These are phyloP conservation scores for Umbelopsis sp. DNA, from an alignment of 192 early-diverging fungal species.

Conservation along the genomic window DNA sequence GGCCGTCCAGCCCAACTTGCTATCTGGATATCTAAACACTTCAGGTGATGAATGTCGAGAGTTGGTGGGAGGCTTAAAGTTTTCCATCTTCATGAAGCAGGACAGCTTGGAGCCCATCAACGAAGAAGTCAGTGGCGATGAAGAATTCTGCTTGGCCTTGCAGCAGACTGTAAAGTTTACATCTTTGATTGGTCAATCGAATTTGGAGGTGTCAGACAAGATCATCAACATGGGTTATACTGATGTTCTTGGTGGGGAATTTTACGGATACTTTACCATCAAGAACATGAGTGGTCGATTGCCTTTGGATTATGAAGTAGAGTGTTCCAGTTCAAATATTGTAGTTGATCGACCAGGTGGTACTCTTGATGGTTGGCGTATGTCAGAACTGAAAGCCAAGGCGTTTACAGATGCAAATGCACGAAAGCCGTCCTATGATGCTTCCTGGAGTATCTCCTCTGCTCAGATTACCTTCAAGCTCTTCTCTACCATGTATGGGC, in stretches of 20 bases:
- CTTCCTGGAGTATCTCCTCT: constrained; percentile 35
- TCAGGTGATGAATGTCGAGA: constrained; percentile 57
- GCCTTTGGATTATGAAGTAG: constrained; percentile 68
- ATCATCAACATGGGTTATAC: constrained; percentile 72
- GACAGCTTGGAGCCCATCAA: constrained; percentile 16
- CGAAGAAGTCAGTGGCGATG: constrained; percentile 14
- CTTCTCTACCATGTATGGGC: constrained; percentile 56
- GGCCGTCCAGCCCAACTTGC: constrained; percentile 72
- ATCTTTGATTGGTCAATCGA: constrained; percentile 80
- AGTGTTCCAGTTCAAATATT: constrained; percentile 54
- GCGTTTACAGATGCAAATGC: constrained; percentile 20
- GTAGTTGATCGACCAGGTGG: constrained; percentile 54
- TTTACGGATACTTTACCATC: constrained; percentile 66
- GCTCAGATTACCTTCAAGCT: constrained; percentile 63
- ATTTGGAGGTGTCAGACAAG: constrained; percentile 65
- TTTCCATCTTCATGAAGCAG: constrained; percentile 63
- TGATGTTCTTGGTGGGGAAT: constrained; percentile 45
- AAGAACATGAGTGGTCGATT: constrained; percentile 70
- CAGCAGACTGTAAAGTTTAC: constrained; percentile 81
- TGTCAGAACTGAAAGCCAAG: constrained; percentile 33
- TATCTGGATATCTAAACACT: constrained; percentile 45
- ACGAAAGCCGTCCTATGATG: constrained; percentile 27
- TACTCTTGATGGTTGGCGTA: constrained; percentile 55
- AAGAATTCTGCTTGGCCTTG: constrained; percentile 50
- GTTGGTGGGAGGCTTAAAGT: constrained; percentile 83